A percentile compares a stretch with the other conserved stretches of the same genome.
Evolutionary conservation across 805 yeast genomes (phyloP).

Genomic region (Yamadazyma paraphyllophila): DNA sequence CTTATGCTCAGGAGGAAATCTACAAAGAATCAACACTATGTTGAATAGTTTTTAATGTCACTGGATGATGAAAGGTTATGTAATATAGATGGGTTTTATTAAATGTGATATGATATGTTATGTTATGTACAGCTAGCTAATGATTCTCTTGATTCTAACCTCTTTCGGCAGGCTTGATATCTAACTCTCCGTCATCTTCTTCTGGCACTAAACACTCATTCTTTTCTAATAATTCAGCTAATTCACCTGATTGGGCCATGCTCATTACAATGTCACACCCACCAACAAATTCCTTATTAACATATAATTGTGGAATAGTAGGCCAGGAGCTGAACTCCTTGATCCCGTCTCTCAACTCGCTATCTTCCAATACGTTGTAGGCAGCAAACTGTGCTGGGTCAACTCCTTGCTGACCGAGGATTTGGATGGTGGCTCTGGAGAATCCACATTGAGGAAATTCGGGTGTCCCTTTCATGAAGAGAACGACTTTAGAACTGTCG

Average conservation of each 20-base stretch:
- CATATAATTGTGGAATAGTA: constrained; percentile 94
- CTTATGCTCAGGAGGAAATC: constrained; percentile 55
- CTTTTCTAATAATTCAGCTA: constrained; percentile 76
- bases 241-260: constrained; percentile 91
- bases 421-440: constrained; percentile 89
- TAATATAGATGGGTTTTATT: constrained; percentile 3
- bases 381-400: constrained; percentile 97
- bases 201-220: constrained; percentile 79
- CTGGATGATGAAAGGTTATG: constrained; percentile 4
- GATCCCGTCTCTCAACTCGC: constrained; percentile 90
- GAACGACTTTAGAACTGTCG: constrained; percentile 85
- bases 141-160: constrained; percentile 11
- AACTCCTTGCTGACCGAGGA: constrained; percentile 94
- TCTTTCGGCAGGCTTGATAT: constrained; percentile 38
- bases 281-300: constrained; percentile 88
- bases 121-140: not conserved
- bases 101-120: not conserved
- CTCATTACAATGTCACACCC: constrained; percentile 94
- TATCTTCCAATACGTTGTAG: constrained; percentile 91
- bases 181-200: constrained; percentile 49
- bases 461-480: constrained; percentile 98
- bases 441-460: constrained; percentile 98
- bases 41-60: not conserved
- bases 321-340: constrained; percentile 98
- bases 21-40: constrained; percentile 13